Evolutionary conservation across 176 grass and related monocot genomes (phyloP).

Genomic region (Triticum monococcum): DNA sequence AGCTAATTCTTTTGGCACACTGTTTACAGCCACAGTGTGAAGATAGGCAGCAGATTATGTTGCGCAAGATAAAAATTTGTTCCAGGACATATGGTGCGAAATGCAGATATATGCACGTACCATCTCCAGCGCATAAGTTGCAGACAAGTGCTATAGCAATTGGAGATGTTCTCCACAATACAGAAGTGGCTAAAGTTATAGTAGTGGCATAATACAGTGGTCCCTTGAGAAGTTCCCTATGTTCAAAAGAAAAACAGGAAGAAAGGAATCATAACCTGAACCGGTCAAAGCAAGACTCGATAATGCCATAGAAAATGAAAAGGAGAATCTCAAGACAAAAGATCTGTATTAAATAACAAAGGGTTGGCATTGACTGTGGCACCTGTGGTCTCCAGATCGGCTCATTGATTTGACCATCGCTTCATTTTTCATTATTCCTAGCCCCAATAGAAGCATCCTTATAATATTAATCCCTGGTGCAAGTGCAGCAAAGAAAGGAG

Average conservation of each 20-base stretch:
- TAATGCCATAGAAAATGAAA: constrained; percentile 5
- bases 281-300: background rate
- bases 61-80: background rate
- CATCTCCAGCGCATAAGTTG: constrained; percentile 96
- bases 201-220: constrained; percentile 87
- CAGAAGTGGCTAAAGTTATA: constrained; percentile 66
- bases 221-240: constrained; percentile 93
- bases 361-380: constrained; percentile 8
- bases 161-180: constrained; percentile 84
- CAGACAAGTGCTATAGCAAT: constrained; percentile 84
- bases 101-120: constrained; percentile 36
- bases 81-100: background rate
- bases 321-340: background rate
- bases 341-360: background rate
- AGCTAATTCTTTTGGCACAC: background rate
- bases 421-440: constrained; percentile 77
- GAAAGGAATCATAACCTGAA: background rate
- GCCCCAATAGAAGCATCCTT: constrained; percentile 82
- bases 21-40: background rate
- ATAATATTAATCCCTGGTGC: constrained; percentile 75
- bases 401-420: constrained; percentile 93
- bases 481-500: constrained; percentile 77
- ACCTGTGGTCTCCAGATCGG: constrained; percentile 76
- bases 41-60: background rate
- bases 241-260: constrained; percentile 22